These are phyloP conservation scores for Lagenidium giganteum DNA, from an alignment of 352 stramenopile species.

Conservation along the genomic window DNA sequence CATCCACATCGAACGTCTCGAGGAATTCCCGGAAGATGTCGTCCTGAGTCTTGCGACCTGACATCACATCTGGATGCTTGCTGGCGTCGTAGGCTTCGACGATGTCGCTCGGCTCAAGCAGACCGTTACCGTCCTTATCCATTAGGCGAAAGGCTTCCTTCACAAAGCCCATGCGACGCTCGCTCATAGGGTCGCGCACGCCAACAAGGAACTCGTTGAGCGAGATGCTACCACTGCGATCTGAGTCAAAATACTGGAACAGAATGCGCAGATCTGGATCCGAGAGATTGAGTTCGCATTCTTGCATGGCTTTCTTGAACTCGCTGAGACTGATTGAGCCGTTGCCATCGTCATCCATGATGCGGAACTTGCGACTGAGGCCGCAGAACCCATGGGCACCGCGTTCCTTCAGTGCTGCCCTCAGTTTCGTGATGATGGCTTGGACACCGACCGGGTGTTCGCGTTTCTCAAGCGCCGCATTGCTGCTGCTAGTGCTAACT, in stretches of 20 bases:
- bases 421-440: slow-evolving; percentile 46
- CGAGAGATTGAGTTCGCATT: slow-evolving; percentile 44
- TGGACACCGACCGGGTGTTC: slow-evolving; percentile 44
- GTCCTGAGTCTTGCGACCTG: slow-evolving; percentile 55
- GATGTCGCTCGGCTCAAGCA: slow-evolving; percentile 76
- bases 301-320: slow-evolving; percentile 62
- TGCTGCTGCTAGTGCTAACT: not conserved
- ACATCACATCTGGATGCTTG: slow-evolving; percentile 80
- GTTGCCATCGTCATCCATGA: slow-evolving; percentile 79
- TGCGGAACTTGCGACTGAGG: slow-evolving; percentile 62
- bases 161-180: slow-evolving; percentile 64
- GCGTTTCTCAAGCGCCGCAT: slow-evolving; percentile 3
- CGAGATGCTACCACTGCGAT: slow-evolving; percentile 71
- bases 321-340: slow-evolving; percentile 64
- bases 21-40: slow-evolving; percentile 78
- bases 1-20: slow-evolving; percentile 81
- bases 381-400: slow-evolving; percentile 72
- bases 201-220: slow-evolving; percentile 85
- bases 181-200: slow-evolving; percentile 68
- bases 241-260: slow-evolving; percentile 82
- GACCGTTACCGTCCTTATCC: slow-evolving; percentile 69
- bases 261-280: slow-evolving; percentile 61
- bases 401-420: slow-evolving; percentile 42
- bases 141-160: slow-evolving; percentile 77
- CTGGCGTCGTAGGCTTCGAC: slow-evolving; percentile 79